A percentile compares a stretch with the other conserved stretches of the same genome.
These are phyloP conservation scores for Aphanomyces euteiches DNA, from an alignment of 352 stramenopile genomes.

Conservation along the genomic window DNA sequence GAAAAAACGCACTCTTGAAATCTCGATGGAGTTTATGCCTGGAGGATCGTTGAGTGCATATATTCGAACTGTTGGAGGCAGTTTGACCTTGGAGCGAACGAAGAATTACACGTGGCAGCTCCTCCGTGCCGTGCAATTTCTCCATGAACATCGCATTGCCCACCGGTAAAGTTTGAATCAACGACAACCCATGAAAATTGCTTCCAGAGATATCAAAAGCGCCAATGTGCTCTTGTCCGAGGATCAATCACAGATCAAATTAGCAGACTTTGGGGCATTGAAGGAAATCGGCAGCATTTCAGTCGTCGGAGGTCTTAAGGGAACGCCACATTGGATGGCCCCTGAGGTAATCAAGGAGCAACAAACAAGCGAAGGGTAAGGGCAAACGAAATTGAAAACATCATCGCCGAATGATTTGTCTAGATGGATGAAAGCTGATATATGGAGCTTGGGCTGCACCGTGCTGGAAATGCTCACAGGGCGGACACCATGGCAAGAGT, in stretches of 20 bases:
- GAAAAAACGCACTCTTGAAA: constrained; percentile 58
- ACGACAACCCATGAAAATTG: constrained; percentile 17
- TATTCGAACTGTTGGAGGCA: constrained; percentile 47
- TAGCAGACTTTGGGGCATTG: constrained; percentile 74
- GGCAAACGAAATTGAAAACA: constrained; percentile 25
- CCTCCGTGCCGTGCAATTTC: constrained; percentile 72
- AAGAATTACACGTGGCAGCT: constrained; percentile 80
- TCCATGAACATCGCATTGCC: constrained; percentile 84
- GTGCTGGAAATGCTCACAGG: constrained; percentile 93
- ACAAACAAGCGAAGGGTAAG: constrained; percentile 39
- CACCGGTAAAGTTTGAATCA: constrained; percentile 70
- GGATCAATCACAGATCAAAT: constrained; percentile 46
- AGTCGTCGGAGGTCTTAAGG: constrained; percentile 76
- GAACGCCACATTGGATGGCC: constrained; percentile 90
- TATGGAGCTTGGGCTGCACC: constrained; percentile 91
- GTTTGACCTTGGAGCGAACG: constrained; percentile 41
- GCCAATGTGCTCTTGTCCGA: constrained; percentile 72
- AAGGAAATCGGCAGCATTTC: constrained; percentile 67
- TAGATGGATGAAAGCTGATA: constrained; percentile 85
- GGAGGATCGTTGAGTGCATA: constrained; percentile 66
- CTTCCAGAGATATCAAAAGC: constrained; percentile 69
- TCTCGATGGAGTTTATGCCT: constrained; percentile 86
- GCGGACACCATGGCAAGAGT: constrained; percentile 83
- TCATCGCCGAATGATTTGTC: not conserved
- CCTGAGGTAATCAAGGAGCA: constrained; percentile 83